These are phyloP conservation scores for Lichtheimia ornata DNA, from an alignment of 371 early-diverging fungal species.

Conservation along the genomic window DNA sequence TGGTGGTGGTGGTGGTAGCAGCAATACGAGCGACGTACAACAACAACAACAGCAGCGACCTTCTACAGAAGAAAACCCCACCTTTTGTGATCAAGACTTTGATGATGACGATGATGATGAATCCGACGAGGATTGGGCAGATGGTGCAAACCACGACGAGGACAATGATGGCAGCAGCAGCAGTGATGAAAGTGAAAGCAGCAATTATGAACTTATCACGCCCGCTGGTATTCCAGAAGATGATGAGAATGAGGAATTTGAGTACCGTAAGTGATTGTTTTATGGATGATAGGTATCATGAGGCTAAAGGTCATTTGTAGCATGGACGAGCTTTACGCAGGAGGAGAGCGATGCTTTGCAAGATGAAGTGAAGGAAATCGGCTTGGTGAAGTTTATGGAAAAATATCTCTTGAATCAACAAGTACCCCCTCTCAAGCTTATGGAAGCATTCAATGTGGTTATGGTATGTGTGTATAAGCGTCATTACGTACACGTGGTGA, in stretches of 20 bases:
- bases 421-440: slow-evolving; percentile 50
- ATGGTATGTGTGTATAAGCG: slow-evolving; percentile 26
- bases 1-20: neutral
- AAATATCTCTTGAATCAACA: slow-evolving; percentile 50
- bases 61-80: neutral
- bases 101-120: slow-evolving; percentile 49
- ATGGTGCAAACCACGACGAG: slow-evolving; percentile 23
- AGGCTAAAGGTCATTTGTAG: slow-evolving; percentile 9
- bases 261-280: slow-evolving; percentile 11
- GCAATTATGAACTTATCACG: slow-evolving; percentile 23
- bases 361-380: slow-evolving; percentile 39
- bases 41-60: neutral
- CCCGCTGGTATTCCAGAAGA: slow-evolving; percentile 31
- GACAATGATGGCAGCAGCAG: slow-evolving; percentile 18
- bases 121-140: slow-evolving; percentile 51
- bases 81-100: slow-evolving; percentile 20
- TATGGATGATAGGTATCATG: neutral
- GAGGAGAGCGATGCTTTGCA: slow-evolving; percentile 35
- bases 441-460: slow-evolving; percentile 54
- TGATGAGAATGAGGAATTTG: slow-evolving; percentile 19
- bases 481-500: neutral
- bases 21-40: neutral
- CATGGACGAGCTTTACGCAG: slow-evolving; percentile 42
- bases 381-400: slow-evolving; percentile 54
- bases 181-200: slow-evolving; percentile 24